A percentile compares a stretch with the other conserved stretches of the same genome.
Conservation (phyloP, 1,284 basidiomycete genomes). For the Sphaerobolus stellatus region DNA sequence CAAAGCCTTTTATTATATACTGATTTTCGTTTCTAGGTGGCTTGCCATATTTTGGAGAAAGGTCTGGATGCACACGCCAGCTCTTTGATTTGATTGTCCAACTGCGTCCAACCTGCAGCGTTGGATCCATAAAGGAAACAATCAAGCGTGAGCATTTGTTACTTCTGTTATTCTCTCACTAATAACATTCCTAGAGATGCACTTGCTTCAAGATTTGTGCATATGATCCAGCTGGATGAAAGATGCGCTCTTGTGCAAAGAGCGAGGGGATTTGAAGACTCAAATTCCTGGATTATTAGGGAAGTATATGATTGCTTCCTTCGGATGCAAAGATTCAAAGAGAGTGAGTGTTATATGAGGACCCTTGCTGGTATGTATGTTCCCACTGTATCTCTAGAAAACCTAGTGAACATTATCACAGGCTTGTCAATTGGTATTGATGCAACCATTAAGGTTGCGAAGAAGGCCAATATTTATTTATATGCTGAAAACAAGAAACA, state of each 20-base stretch:
- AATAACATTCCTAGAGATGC: too few relatives aligned
- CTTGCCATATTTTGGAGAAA: neutral
- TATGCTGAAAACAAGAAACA: neutral
- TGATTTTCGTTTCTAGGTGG: too few relatives aligned
- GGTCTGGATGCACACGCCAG: neutral
- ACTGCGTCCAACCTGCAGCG: too few relatives aligned
- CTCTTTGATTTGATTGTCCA: neutral
- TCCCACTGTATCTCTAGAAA: neutral
- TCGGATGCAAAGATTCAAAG: neutral
- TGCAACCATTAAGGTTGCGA: constrained; percentile 1
- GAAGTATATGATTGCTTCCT: neutral
- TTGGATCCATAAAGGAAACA: too few relatives aligned
- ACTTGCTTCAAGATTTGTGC: too few relatives aligned
- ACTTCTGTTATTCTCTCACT: too few relatives aligned
- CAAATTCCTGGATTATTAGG: neutral
- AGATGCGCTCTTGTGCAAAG: too few relatives aligned
- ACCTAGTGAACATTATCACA: neutral
- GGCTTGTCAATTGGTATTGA: neutral
- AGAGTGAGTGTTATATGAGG: constrained; percentile 3
- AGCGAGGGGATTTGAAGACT: too few relatives aligned
- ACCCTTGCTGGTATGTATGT: constrained; percentile 1
- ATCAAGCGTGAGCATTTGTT: too few relatives aligned
- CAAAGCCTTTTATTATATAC: too few relatives aligned
- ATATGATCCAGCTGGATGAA: too few relatives aligned
- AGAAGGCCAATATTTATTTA: constrained; percentile 6